These are phyloP conservation scores for Brassica nigra DNA, from an alignment of 345 rosid genomes.

Conservation along the genomic window DNA sequence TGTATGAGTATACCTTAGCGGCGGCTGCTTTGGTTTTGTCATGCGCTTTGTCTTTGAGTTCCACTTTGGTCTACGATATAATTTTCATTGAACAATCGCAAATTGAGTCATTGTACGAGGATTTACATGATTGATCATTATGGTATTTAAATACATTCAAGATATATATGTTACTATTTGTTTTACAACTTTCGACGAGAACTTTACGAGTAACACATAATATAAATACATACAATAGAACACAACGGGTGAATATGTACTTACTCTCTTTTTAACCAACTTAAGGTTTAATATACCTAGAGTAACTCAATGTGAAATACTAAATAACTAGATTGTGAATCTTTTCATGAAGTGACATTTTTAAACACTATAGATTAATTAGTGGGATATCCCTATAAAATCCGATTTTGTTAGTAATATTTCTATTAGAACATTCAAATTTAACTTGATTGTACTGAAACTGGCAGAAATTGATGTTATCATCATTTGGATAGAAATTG, in stretches of 20 bases:
- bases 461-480: neutral
- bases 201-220: neutral
- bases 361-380: neutral
- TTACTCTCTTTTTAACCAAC: neutral
- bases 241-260: neutral
- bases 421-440: neutral
- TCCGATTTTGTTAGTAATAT: neutral
- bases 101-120: neutral
- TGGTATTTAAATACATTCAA: neutral
- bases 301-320: neutral
- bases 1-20: constrained; percentile 24
- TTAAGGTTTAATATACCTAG: neutral
- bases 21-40: constrained; percentile 29
- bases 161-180: neutral
- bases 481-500: neutral
- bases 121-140: neutral
- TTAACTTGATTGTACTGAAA: neutral
- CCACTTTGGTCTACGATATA: constrained; percentile 32
- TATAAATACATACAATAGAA: neutral
- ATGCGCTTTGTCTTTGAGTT: constrained; percentile 25
- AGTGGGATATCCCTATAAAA: neutral
- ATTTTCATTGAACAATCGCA: neutral
- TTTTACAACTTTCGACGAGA: neutral
- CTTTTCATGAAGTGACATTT: neutral
- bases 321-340: neutral